Base-by-base conservation (phyloP, 805 yeast species). In the Teunomyces gatunensis region DNA sequence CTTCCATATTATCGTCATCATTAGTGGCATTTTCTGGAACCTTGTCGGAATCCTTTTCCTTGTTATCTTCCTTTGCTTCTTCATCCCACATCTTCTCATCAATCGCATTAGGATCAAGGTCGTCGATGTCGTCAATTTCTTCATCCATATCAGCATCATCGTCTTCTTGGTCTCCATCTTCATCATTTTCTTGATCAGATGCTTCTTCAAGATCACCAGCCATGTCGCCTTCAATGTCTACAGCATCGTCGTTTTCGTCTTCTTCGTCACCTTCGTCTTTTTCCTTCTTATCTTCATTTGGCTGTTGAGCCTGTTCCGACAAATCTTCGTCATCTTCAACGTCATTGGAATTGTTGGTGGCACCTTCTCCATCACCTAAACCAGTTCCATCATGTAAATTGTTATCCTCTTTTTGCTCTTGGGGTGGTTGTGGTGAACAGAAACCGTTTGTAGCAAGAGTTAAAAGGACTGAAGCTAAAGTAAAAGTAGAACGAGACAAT, bases 81-180 rank as follows among this genome's bases (percentile, higher is more conserved):
- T 91, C 97, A 59, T 92, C 94, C 96, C 98, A 92, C 96, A 89
- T 89, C 68, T 89, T 92, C 55, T 92, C 97, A 63, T 92, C 98
- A 43, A 92, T 82, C 3, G 96, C 96, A 67, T 90, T 89, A 1
- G 96, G 96, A 73, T 91, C 98, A 53, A 86, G 74, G 47, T 89
- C 96, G 63, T 88, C 96, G 28, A 92, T 69, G 58, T 91, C 88
- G 54, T 92, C 97, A 36, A 90, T 77, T 60, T 90, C 92, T 54
- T 91, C 97, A 60, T 91, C 97, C 47, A 88, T 59, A 2, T 88
- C 95, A 40, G 87, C 58, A 5, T 56, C 85, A 5, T 84, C 67
- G 4, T 58, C 68, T 5, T 64, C 69, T 3, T 64, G 57, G 20
- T 55, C 81, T 1, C 66, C 75, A 3, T 65, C 69, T 0, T 81